Evolutionary conservation across 2,329 filamentous ascomycete genomes (phyloP), one percentile per base, ranked within the genome.

Genomic region (Stachybotrys chlorohalonatus): DNA sequence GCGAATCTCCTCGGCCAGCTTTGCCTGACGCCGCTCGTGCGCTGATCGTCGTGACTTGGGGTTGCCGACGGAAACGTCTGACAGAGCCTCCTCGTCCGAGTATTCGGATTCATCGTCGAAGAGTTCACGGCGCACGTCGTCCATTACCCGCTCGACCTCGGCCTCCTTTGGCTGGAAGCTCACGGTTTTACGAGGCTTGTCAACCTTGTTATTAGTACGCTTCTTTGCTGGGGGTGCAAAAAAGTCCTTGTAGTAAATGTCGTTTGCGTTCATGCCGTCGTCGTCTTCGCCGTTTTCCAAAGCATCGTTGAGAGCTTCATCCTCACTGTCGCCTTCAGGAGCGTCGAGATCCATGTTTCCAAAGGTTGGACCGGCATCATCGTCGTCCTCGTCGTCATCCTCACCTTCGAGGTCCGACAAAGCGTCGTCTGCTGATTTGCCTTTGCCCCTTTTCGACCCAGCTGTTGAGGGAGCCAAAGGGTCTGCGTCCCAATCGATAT

Each of bases 171-270:
- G 74, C 58, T 70, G 58, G 63, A 68, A 63, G 8, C 83, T 68
- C 54, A 68, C 66, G 58, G 69, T 70, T 32, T 64, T 70, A 52
- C 69, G 72, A 9, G 67, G 64, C 53, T 75, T 72, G 59, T 72
- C 75, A 54, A 67, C 69, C 63, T 72, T 82, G 60, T 66, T 71
- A 55, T 67, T 73, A 63, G 79, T 84, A 55, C 78, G 78, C 58
- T 94, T 95, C 62, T 82, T 84, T 17, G 86, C 80, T 13, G 92
- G 92, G 11, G 92, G 93, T 9, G 88, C 90, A 65, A 96, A 97
- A 73, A 96, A 97, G 69, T 97, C 91, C 57, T 86, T 85, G 71
- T 96, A 97, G 73, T 86, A 90, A 64, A 96, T 78, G 58, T 92
- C 87, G 67, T 96, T 95, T 52, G 92, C 91, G 63, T 95, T 95